Conservation (phyloP, 2,329 filamentous ascomycete genomes). For the Hawksworthiomyces lignivorus region DNA sequence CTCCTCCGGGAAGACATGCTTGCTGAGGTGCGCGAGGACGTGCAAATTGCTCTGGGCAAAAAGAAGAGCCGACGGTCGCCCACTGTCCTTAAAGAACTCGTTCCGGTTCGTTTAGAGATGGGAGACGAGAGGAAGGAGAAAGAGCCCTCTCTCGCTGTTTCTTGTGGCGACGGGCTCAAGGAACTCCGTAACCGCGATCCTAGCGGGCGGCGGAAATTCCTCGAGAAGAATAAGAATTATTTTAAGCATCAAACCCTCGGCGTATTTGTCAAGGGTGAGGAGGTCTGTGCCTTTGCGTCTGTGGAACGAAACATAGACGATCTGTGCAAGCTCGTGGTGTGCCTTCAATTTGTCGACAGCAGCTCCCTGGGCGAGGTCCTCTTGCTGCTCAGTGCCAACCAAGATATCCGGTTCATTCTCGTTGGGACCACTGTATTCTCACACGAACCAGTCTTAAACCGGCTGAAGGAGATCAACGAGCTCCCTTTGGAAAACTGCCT, state of each 20-base stretch:
- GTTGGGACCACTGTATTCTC: constrained; percentile 62
- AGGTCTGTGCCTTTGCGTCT: constrained; percentile 52
- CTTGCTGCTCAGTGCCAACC: constrained; percentile 25
- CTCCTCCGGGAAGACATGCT: constrained; percentile 66
- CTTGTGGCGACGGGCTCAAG: constrained; percentile 34
- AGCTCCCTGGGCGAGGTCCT: constrained; percentile 40
- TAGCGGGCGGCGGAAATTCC: constrained; percentile 31
- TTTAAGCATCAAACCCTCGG: constrained; percentile 55
- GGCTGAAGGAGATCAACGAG: constrained; percentile 47
- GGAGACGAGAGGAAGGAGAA: constrained; percentile 20
- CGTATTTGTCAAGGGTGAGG: constrained; percentile 43
- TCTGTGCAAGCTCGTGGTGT: constrained; percentile 36
- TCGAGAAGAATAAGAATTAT: constrained; percentile 40
- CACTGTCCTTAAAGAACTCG: constrained; percentile 31
- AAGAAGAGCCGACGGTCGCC: constrained; percentile 36
- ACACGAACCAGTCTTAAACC: constrained; percentile 57
- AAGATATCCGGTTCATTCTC: constrained; percentile 40
- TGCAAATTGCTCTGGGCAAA: constrained; percentile 41
- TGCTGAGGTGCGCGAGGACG: constrained; percentile 54
- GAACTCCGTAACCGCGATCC: constrained; percentile 26
- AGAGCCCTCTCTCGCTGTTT: constrained; percentile 33
- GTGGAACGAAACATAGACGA: constrained; percentile 43
- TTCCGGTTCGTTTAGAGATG: constrained; percentile 29
- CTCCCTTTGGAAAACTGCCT: constrained; percentile 49
- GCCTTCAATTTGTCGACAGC: constrained; percentile 42